A percentile compares a stretch with the other conserved stretches of the same genome.
Conservation (phyloP, 1,139 yeast species). For the Taphrina flavorubra region DNA sequence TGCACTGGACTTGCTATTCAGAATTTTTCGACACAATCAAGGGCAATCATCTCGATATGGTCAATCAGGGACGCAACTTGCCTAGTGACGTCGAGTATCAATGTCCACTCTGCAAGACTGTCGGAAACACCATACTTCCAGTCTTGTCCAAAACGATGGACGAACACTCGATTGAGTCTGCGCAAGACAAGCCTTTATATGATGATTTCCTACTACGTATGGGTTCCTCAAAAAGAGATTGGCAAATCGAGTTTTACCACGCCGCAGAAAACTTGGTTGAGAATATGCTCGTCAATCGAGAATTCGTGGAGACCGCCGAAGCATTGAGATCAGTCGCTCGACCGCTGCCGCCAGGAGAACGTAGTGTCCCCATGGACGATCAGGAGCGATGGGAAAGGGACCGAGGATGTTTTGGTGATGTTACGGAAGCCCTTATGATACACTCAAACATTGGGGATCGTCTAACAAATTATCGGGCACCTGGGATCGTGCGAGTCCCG, state of each 20-base stretch:
- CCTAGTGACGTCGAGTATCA: constrained; percentile 69
- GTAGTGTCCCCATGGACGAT: not conserved
- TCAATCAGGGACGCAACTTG: constrained; percentile 79
- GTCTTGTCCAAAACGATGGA: constrained; percentile 52
- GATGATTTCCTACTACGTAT: not conserved
- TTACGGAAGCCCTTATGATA: not conserved
- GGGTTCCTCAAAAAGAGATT: not conserved
- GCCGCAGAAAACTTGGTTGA: constrained; percentile 8
- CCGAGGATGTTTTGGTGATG: constrained; percentile 6
- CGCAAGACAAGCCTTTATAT: not conserved
- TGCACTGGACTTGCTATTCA: constrained; percentile 80
- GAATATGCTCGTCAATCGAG: not conserved
- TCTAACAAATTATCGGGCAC: not conserved
- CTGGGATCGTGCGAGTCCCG: not conserved
- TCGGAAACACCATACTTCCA: constrained; percentile 84
- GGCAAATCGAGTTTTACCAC: constrained; percentile 4
- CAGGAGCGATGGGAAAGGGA: not conserved
- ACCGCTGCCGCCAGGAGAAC: not conserved
- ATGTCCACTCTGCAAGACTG: constrained; percentile 89
- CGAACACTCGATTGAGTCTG: not conserved
- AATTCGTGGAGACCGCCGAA: constrained; percentile 5
- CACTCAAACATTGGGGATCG: not conserved
- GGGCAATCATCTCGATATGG: constrained; percentile 71
- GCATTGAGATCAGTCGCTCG: not conserved
- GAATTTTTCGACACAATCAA: constrained; percentile 64